Evolutionary conservation across 108 stramenopile species (phyloP), one percentile per base, ranked within the genome.

Genomic region (Cylindrotheca closterium): DNA sequence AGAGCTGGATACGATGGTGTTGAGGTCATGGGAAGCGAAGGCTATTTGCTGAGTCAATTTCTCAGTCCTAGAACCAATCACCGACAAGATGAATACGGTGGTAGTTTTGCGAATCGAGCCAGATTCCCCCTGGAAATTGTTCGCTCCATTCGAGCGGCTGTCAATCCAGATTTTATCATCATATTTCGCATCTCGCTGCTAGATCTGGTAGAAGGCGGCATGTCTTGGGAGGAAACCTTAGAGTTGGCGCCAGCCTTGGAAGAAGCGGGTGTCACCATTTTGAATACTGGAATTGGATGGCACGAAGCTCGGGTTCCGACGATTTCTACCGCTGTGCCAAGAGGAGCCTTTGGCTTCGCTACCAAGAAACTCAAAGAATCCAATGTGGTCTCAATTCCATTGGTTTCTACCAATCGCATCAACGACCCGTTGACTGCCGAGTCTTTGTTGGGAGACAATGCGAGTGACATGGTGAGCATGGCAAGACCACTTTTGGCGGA

Each of bases 251-350:
- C 78, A 32, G 73, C 49, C 7, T 66, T 99, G 47, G 89, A 97
- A 68, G 82, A 80, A 50, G 96, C 96, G 15, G 98, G 98, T 17
- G 96, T 80, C 15, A 90, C 85, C 34, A 96, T 99, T 61, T 84
- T 99, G 67, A 99, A 99, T 83, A 99, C 97, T 19, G 98, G 98
- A 28, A 99, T 99, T 71, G 98, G 98, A 32, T 99, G 98, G 98
- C 98, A 99, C 70, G 97, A 99, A 74, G 95, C 98, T 31, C 81
- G 98, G 26, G 85, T 99, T 30, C 98, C 98, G 22, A 99, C 98
- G 21, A 99, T 99, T 74, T 91, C 96, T 26, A 97, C 98, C 3
- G 79, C 82, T 53, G 98, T 99, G 2, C 98, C 98, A 8, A 86
- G 98, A 0, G 98, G 88, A 1, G 96, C 90, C 19, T 99, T 94